Evolutionary conservation across 2,329 filamentous ascomycete genomes (phyloP), one percentile per base, ranked within the genome.

Genomic region (Cladosporium velox): DNA sequence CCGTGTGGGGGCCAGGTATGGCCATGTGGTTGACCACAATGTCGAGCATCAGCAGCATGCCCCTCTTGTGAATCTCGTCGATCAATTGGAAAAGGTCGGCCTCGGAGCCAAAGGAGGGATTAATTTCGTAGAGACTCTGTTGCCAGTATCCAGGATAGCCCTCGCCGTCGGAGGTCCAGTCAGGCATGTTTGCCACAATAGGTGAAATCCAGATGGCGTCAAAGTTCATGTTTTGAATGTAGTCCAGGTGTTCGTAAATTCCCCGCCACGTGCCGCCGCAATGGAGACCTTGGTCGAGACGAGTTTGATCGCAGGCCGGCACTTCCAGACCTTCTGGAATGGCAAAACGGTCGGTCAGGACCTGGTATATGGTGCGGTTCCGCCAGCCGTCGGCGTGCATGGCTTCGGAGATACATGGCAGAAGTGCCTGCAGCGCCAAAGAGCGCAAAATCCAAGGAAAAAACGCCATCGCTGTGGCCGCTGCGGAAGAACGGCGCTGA

Each of bases 311-410:
- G 70, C 84, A 85, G 1, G 77, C 66, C 26, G 74, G 77, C n/a
- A 82, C 81, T 8, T 77, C 79, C 4, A 77, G 80, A 26, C 81
- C 82, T 68, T 79, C 77, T 2, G 76, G 80, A 10, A 81, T 81
- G 4, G 84, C 85, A 66, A 85, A 82, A 1, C 86, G 83, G 71
- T 87, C 85, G 3, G 85, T 86, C 70, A 88, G 75, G 44, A 84
- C 81, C 76, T 87, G 86, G 73, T 88, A 88, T 65, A 87, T 86
- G 54, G 83, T 85, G 65, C 82, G 82, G 30, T 79, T 78, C 72
- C 84, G 85, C 85, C 85, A 87, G 38, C 79, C 73, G 14, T 75
- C 44, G 34, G 61, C 51, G 49, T 47, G 15, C 49, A 64, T 28
- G 24, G 61, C 61, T n/a, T 52, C 30, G 24, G 35, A 34, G 51